These are phyloP conservation scores for Diaporthe humulicola DNA, from an alignment of 2,329 filamentous ascomycete genomes.

Conservation along the genomic window DNA sequence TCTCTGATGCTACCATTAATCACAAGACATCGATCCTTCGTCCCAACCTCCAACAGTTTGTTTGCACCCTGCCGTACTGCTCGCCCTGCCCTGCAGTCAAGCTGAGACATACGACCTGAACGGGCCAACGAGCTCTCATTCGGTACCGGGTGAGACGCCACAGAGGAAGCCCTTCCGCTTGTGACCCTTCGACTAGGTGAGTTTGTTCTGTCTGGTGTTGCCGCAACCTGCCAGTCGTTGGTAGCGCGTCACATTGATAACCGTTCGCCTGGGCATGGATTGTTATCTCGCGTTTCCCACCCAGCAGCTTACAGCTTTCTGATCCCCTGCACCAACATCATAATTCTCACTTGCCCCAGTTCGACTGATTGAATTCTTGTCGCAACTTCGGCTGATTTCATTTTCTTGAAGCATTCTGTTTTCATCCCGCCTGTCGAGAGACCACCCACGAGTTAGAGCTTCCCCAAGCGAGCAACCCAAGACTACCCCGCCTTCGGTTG, in stretches of 20 bases:
- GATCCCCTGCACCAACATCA: not conserved
- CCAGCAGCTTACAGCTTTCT: not conserved
- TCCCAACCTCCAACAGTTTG: not conserved
- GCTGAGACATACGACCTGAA: conserved; percentile 10
- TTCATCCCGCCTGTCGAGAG: not conserved
- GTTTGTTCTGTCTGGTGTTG: not conserved
- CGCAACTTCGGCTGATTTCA: not conserved
- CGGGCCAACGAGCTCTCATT: not conserved
- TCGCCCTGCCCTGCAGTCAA: not conserved
- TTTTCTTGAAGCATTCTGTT: not conserved
- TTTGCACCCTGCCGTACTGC: not conserved
- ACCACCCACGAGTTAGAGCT: not conserved
- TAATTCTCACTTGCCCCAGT: not conserved
- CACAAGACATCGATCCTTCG: conserved; percentile 22
- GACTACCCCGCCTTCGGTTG: conserved; percentile 24
- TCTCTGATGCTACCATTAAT: conserved; percentile 21
- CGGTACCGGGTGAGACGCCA: conserved; percentile 6
- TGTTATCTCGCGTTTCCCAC: conserved; percentile 21
- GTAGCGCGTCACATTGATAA: not conserved
- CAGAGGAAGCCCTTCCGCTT: not conserved
- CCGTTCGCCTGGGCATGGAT: not conserved
- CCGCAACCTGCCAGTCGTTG: conserved; percentile 20
- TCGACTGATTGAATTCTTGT: conserved; percentile 1
- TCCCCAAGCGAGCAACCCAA: not conserved
- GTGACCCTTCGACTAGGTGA: not conserved